A percentile compares a stretch with the other conserved stretches of the same genome.
These are phyloP conservation scores for Gymnopilus dilepis DNA, from an alignment of 768 basidiomycete genomes.

Conservation along the genomic window DNA sequence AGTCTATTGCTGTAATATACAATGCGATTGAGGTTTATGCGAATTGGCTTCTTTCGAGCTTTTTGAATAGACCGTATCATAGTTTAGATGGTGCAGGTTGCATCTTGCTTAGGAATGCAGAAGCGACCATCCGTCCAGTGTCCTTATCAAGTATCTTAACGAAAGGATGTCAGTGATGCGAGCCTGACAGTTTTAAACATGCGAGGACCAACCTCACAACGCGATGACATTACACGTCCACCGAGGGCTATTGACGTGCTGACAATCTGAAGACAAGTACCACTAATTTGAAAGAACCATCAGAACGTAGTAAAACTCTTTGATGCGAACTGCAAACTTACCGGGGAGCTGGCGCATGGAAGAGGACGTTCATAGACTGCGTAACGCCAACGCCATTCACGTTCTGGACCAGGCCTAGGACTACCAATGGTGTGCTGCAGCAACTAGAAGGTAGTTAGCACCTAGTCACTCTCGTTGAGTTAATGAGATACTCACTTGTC, in stretches of 20 bases:
- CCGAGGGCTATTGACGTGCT: conserved; percentile 72
- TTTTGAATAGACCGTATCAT: conserved; percentile 35
- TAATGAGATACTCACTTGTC: conserved; percentile 57
- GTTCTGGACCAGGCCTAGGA: conserved; percentile 62
- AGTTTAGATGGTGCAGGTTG: conserved; percentile 61
- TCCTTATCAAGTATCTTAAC: conserved; percentile 62
- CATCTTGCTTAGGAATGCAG: conserved; percentile 76
- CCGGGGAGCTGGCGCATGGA: conserved; percentile 71
- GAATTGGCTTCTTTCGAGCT: not conserved
- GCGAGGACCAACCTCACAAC: conserved; percentile 64
- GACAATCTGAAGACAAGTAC: conserved; percentile 60
- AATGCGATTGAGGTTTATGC: not conserved
- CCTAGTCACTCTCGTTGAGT: not conserved
- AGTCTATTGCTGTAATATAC: conserved; percentile 14
- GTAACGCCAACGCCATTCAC: conserved; percentile 78
- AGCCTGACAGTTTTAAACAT: conserved; percentile 6
- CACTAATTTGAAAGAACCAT: conserved; percentile 42
- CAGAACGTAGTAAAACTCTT: conserved; percentile 7
- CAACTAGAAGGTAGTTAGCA: conserved; percentile 44
- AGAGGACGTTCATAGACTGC: conserved; percentile 70
- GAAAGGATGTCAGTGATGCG: conserved; percentile 8
- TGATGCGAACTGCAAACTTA: conserved; percentile 37
- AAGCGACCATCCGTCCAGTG: conserved; percentile 64
- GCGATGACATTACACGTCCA: conserved; percentile 70
- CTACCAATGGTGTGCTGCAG: conserved; percentile 70